phyloP scores from a whole-genome alignment of 345 rosid species.

The Lepidium sativum region DNA sequence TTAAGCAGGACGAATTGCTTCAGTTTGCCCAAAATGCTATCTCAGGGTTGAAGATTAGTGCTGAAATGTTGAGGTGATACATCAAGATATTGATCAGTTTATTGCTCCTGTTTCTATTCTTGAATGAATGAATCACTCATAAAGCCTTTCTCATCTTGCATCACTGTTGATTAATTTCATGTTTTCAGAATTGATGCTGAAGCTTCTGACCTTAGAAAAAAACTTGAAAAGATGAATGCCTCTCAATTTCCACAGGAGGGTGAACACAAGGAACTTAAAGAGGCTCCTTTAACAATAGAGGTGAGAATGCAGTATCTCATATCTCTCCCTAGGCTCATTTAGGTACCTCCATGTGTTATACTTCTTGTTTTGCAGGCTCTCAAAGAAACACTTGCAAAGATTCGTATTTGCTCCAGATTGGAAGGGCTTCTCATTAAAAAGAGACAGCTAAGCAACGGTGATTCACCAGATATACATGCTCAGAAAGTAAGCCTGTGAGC shows the following conservation, averaged over 20 bases:
- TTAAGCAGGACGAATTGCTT: constrained; percentile 92
- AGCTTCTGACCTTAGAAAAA: constrained; percentile 51
- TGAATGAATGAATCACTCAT: background rate
- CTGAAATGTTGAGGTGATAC: constrained; percentile 66
- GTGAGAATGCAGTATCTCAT: constrained; percentile 28
- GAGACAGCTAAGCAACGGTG: constrained; percentile 64
- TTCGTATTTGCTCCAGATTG: constrained; percentile 67
- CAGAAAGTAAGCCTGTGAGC: constrained; percentile 53
- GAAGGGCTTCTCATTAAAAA: constrained; percentile 74
- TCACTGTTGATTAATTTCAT: constrained; percentile 11
- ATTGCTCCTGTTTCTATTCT: constrained; percentile 1
- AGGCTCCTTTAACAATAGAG: constrained; percentile 51
- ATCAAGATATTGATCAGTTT: background rate
- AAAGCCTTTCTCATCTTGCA: constrained; percentile 9
- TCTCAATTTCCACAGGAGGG: constrained; percentile 34
- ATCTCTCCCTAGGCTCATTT: background rate
- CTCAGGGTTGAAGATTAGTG: constrained; percentile 73
- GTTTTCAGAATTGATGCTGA: constrained; percentile 74
- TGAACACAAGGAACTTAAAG: constrained; percentile 37
- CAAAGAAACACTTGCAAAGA: constrained; percentile 66
- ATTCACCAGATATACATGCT: constrained; percentile 84
- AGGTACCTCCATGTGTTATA: background rate
- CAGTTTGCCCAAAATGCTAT: constrained; percentile 86
- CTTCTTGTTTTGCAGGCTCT: constrained; percentile 43
- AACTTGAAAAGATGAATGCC: constrained; percentile 44